phyloP scores from a whole-genome alignment of 129 eudicot genomes.

The Lactuca sativa region DNA sequence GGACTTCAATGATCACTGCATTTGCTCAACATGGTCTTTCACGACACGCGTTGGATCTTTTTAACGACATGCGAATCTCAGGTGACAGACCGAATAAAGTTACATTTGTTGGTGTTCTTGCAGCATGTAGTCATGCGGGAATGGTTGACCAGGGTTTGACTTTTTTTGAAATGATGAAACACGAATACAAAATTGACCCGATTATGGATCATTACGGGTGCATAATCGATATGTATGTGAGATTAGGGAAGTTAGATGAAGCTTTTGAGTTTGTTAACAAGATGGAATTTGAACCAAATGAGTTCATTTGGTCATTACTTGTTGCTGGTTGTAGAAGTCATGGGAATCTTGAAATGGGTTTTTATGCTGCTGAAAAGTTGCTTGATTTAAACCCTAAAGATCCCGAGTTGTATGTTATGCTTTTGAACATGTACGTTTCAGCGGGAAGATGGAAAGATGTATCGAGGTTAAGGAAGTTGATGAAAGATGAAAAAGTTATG shows the following conservation, averaged over 20 bases:
- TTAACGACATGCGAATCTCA: constrained; percentile 76
- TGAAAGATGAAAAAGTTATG: constrained; percentile 60
- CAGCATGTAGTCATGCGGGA: constrained; percentile 92
- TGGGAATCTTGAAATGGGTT: constrained; percentile 63
- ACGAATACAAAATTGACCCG: constrained; percentile 67
- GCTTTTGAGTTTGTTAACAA: constrained; percentile 76
- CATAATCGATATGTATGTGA: constrained; percentile 78
- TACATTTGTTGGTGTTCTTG: constrained; percentile 74
- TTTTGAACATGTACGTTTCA: constrained; percentile 69
- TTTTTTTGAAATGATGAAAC: constrained; percentile 79
- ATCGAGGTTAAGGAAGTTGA: constrained; percentile 66
- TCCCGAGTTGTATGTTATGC: constrained; percentile 49
- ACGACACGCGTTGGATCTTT: constrained; percentile 68
- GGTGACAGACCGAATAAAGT: constrained; percentile 80
- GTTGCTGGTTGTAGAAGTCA: constrained; percentile 89
- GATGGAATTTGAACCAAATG: constrained; percentile 62
- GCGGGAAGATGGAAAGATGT: constrained; percentile 76
- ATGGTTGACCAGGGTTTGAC: constrained; percentile 64
- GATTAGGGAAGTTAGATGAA: constrained; percentile 76
- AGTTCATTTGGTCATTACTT: constrained; percentile 70
- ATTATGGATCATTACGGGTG: constrained; percentile 79
- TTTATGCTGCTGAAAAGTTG: constrained; percentile 75
- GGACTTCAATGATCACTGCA: constrained; percentile 91
- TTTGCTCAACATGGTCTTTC: constrained; percentile 72
- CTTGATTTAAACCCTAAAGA: constrained; percentile 65